phyloP scores from a whole-genome alignment of 2,329 filamentous ascomycete species.

The Arthroderma sp. region DNA sequence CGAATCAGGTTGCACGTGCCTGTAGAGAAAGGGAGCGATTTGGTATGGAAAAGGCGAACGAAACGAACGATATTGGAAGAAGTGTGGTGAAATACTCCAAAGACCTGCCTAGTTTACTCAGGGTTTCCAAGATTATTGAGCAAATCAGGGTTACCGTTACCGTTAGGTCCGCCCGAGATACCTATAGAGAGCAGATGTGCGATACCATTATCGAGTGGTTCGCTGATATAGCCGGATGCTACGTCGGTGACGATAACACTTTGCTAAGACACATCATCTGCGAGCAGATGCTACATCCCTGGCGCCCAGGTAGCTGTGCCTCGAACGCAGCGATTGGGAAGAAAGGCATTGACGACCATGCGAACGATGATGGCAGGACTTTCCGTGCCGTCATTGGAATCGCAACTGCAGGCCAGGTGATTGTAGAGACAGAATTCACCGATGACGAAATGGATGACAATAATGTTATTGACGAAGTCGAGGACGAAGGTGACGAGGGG shows the following conservation, averaged over 20 bases:
- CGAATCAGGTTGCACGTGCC: slow-evolving; percentile 77
- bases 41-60: slow-evolving; percentile 63
- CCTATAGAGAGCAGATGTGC: slow-evolving; percentile 96
- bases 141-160: slow-evolving; percentile 94
- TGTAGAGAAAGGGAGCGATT: slow-evolving; percentile 60
- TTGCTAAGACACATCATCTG: slow-evolving; percentile 73
- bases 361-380: slow-evolving; percentile 36
- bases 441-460: slow-evolving; percentile 32
- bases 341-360: slow-evolving; percentile 71
- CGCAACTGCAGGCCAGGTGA: slow-evolving; percentile 28
- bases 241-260: slow-evolving; percentile 63
- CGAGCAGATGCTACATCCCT: slow-evolving; percentile 78
- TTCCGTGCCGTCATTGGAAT: slow-evolving; percentile 11
- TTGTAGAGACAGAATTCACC: slow-evolving; percentile 22
- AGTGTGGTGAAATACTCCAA: slow-evolving; percentile 67
- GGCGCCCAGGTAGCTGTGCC: slow-evolving; percentile 74
- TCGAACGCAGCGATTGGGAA: slow-evolving; percentile 65
- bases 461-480: slow-evolving; percentile 25
- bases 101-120: slow-evolving; percentile 59
- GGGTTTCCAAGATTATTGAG: slow-evolving; percentile 75
- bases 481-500: slow-evolving; percentile 22
- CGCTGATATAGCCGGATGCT: slow-evolving; percentile 79
- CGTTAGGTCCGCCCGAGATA: slow-evolving; percentile 83
- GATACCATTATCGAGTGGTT: slow-evolving; percentile 97
- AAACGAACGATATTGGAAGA: slow-evolving; percentile 78